Evolutionary conservation across 768 basidiomycete species (phyloP).

Genomic region (Tricholoma hemisulphureum): DNA sequence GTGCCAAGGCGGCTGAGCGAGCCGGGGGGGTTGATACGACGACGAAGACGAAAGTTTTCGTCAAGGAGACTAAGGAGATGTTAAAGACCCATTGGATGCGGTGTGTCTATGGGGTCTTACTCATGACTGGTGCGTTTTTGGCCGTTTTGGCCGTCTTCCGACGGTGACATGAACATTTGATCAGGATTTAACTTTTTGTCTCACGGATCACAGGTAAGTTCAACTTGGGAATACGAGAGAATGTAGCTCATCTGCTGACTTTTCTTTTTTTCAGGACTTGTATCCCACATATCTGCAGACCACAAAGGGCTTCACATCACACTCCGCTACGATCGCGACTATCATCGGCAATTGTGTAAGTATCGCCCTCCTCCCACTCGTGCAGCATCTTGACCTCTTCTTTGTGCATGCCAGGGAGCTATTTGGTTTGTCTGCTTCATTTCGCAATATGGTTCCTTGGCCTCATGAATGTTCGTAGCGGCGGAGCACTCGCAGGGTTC

Average conservation of each 20-base stretch:
- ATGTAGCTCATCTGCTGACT: background rate
- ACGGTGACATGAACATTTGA: background rate
- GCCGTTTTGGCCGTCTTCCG: background rate
- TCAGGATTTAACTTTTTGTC: conserved; percentile 55
- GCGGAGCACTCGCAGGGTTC: conserved; percentile 12
- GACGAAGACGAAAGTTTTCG: conserved; percentile 66
- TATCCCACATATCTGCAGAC: conserved; percentile 60
- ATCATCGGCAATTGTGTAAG: conserved; percentile 56
- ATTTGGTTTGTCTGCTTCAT: conserved; percentile 8
- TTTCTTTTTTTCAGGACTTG: conserved; percentile 36
- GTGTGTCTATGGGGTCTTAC: conserved; percentile 70
- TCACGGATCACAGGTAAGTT: conserved; percentile 43
- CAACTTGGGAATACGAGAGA: background rate
- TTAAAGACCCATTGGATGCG: conserved; percentile 76
- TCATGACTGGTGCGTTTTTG: conserved; percentile 8
- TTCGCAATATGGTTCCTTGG: background rate
- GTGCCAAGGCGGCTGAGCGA: conserved; percentile 53
- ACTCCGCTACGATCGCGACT: conserved; percentile 55
- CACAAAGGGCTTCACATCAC: conserved; percentile 48
- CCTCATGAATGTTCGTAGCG: background rate
- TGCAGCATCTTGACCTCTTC: background rate
- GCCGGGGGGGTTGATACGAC: conserved; percentile 55
- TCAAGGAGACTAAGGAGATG: conserved; percentile 72
- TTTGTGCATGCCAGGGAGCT: conserved; percentile 8
- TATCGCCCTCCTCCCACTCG: background rate